Conservation (phyloP, 495 filamentous ascomycete genomes). For the Penicillium desertorum region DNA sequence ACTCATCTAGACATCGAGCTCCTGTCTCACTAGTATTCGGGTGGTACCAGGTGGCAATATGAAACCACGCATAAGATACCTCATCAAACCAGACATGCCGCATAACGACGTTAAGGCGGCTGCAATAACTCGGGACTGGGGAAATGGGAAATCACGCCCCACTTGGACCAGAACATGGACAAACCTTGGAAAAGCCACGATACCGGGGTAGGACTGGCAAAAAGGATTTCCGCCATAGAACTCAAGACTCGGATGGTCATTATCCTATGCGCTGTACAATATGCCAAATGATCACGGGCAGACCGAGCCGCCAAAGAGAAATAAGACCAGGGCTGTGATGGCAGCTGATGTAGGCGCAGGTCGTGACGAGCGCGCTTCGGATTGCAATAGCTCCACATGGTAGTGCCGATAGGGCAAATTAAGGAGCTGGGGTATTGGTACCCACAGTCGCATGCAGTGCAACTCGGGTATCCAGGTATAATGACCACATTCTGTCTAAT, state of each 20-base stretch:
- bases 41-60: constrained; percentile 25
- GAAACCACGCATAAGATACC: constrained; percentile 11
- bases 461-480: neutral
- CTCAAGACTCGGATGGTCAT: neutral
- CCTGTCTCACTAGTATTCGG: constrained; percentile 19
- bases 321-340: constrained; percentile 5
- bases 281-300: constrained; percentile 14
- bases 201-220: constrained; percentile 5
- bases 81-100: constrained; percentile 4
- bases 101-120: neutral
- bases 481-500: neutral
- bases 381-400: constrained; percentile 5
- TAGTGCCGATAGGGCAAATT: constrained; percentile 1
- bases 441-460: neutral
- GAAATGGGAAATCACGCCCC: constrained; percentile 6
- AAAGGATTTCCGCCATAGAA: neutral
- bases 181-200: neutral
- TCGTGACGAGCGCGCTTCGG: constrained; percentile 14
- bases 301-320: constrained; percentile 21
- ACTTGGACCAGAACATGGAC: neutral
- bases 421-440: neutral
- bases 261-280: constrained; percentile 1
- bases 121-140: constrained; percentile 6
- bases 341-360: constrained; percentile 11
- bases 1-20: constrained; percentile 1